These are phyloP conservation scores for Komagataella populi DNA, from an alignment of 805 yeast genomes.

Conservation along the genomic window DNA sequence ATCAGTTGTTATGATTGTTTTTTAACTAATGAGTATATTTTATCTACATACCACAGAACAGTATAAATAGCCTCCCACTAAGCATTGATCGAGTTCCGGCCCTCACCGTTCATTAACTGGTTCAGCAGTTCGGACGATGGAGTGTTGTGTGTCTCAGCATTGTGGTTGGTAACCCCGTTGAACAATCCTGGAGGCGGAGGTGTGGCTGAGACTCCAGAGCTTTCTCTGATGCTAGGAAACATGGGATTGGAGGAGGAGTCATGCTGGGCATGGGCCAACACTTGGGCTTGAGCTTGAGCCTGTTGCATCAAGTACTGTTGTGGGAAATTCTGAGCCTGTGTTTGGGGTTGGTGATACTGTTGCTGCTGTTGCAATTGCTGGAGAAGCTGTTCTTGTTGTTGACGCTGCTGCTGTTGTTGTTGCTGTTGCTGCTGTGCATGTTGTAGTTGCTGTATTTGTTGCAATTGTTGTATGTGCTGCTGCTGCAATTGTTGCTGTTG, in stretches of 20 bases:
- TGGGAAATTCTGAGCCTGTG: not conserved
- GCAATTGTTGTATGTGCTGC: conserved; percentile 10
- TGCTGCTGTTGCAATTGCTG: conserved; percentile 18
- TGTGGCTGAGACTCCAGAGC: conserved; percentile 24
- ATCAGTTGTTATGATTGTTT: not conserved
- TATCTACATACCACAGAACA: too few species aligned
- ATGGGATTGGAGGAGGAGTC: not conserved
- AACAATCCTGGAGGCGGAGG: conserved; percentile 72
- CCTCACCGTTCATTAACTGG: conserved; percentile 64
- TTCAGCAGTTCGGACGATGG: conserved; percentile 71
- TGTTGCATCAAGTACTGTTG: conserved; percentile 4
- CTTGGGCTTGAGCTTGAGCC: conserved; percentile 8
- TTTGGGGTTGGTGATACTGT: conserved; percentile 16
- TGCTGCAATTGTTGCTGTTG: conserved; percentile 17
- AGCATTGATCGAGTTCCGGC: not conserved
- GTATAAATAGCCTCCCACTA: not conserved
- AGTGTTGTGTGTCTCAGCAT: conserved; percentile 18
- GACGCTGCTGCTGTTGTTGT: conserved; percentile 13
- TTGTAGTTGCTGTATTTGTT: conserved; percentile 16
- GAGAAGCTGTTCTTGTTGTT: conserved; percentile 6
- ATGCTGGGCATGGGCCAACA: conserved; percentile 10
- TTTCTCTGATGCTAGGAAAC: conserved; percentile 18
- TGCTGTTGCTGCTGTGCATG: conserved; percentile 2
- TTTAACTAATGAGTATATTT: not conserved
- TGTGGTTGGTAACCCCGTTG: conserved; percentile 6